Evolutionary conservation across 2,329 filamentous ascomycete genomes (phyloP).

Genomic region (Myrmaecium sp.): DNA sequence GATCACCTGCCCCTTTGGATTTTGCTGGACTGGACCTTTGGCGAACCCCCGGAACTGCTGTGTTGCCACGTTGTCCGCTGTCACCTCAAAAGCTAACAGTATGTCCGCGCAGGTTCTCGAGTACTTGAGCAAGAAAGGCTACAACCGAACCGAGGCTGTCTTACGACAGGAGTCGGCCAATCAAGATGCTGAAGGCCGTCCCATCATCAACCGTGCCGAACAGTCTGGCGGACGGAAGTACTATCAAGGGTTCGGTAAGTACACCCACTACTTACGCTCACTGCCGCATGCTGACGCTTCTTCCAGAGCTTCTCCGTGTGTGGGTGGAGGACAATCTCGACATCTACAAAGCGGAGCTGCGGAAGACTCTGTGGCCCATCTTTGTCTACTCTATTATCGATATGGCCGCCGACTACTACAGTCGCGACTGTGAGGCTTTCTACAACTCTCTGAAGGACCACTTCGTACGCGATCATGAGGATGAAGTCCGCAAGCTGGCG

Average conservation of each 20-base stretch:
- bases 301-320: constrained; percentile 44
- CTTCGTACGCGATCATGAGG: constrained; percentile 63
- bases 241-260: constrained; percentile 46
- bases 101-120: constrained; percentile 70
- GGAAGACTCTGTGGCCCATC: constrained; percentile 76
- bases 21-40: too few relatives aligned
- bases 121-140: constrained; percentile 89
- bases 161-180: constrained; percentile 80
- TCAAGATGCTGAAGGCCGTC: constrained; percentile 63
- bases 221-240: constrained; percentile 63
- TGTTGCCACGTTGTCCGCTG: background rate
- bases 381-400: constrained; percentile 89
- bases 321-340: constrained; percentile 91
- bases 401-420: constrained; percentile 54
- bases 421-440: constrained; percentile 56
- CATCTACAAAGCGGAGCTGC: constrained; percentile 86
- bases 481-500: constrained; percentile 63
- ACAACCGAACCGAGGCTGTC: constrained; percentile 79
- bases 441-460: constrained; percentile 48
- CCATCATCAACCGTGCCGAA: constrained; percentile 47
- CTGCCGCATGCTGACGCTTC: background rate
- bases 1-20: background rate
- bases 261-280: background rate
- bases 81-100: too few relatives aligned
- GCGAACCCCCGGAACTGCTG: too few relatives aligned